Evolutionary conservation across 495 filamentous ascomycete genomes (phyloP), one percentile per base, ranked within the genome.

Genomic region (Trichoderma erinaceum): DNA sequence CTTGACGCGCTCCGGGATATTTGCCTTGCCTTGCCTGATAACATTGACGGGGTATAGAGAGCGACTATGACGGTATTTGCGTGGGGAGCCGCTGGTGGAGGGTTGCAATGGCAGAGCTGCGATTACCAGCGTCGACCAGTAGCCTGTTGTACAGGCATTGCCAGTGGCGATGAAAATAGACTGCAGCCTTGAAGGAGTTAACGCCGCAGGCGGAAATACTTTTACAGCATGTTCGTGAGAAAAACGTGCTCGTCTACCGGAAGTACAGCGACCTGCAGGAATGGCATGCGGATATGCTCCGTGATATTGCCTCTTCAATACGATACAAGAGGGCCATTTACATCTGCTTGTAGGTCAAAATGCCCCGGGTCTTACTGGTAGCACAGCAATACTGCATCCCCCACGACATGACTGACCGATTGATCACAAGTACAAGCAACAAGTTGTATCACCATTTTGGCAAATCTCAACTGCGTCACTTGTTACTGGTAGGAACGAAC

Each of bases 111-210:
- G 56, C 56, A 61, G 25, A 61, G 27, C 27, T 25, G 25, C 27
- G 56, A 61, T 32, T 61, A 32, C 35, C 35, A 38, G 35, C 35
- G 35, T 38, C 8, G 35, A 10, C 35, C 35, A 38, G 35, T 38
- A 38, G 35, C 35, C 3, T 38, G 35, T 10, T 38, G 35, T 38
- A 5, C 35, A 38, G 35, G 35, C 35, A 38, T 38, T 32, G 56
- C 27, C 27, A n/a, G 56, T 61, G 56, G 56, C 56, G 56, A 61
- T 61, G 56, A 61, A 61, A 61, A 32, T 61, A 61, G 56, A 10
- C n/a, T 12, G 23, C 21, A 23, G 10, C 21, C 50, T 23, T 56
- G 50, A 4, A 56, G n/a, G 21, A 25, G n/a, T 56, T 25, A 16
- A 11, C 50, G 50, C 50, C 21, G 50, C 50, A 11, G 50, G n/a